Evolutionary conservation across 208 protist species (phyloP).

Genomic region (Herpetomonas tarakana): DNA sequence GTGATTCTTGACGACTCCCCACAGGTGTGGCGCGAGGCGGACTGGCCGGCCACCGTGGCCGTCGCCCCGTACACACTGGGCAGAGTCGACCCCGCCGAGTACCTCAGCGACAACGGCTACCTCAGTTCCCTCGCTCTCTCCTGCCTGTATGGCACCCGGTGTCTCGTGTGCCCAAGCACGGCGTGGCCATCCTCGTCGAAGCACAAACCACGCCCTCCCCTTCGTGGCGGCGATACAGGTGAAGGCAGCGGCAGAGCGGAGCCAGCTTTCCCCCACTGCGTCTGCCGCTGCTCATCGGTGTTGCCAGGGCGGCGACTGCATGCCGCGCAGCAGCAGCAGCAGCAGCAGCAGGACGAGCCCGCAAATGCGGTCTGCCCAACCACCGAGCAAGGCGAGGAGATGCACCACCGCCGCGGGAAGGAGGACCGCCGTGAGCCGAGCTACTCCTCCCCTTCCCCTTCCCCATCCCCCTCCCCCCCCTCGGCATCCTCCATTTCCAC

Average conservation of each 20-base stretch:
- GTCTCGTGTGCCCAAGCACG: slow-evolving; percentile 33
- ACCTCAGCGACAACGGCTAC: slow-evolving; percentile 45
- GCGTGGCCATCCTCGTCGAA: neutral
- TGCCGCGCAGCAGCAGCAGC: neutral
- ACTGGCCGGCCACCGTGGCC: slow-evolving; percentile 64
- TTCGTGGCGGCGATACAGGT: neutral
- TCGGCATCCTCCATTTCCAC: too few species aligned
- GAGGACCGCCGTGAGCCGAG: too few species aligned
- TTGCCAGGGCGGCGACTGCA: slow-evolving; percentile 11
- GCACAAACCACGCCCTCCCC: neutral
- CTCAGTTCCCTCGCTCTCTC: slow-evolving; percentile 41
- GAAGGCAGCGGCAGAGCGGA: neutral
- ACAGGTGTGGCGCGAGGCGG: slow-evolving; percentile 59
- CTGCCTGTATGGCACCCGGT: slow-evolving; percentile 42
- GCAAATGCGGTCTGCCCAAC: too few species aligned
- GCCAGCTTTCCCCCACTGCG: slow-evolving; percentile 27
- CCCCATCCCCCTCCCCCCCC: too few species aligned
- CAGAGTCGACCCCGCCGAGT: slow-evolving; percentile 52
- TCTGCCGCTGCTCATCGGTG: slow-evolving; percentile 33
- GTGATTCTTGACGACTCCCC: slow-evolving; percentile 73
- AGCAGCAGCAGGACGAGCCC: too few species aligned
- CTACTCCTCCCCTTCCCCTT: too few species aligned
- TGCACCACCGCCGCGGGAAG: too few species aligned
- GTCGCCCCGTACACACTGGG: slow-evolving; percentile 69
- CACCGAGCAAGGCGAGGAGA: too few species aligned